Evolutionary conservation across 345 rosid species (phyloP).

Genomic region (Eucalyptus cloeziana): DNA sequence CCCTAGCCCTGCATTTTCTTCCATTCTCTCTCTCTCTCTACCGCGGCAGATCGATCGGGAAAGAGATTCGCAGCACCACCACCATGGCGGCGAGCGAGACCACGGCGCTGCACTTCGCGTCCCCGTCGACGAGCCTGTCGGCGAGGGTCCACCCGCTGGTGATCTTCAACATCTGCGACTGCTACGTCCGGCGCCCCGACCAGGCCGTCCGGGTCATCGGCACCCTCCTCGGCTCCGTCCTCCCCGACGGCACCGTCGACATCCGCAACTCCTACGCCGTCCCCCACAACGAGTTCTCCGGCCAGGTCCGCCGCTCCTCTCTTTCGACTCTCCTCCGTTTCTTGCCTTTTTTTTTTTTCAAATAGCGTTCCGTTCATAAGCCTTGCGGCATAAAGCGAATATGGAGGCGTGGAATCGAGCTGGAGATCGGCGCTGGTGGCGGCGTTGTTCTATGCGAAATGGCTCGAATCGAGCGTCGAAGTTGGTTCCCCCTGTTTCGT

Average conservation of each 20-base stretch:
- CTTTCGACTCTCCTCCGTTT: accelerated
- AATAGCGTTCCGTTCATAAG: neutral
- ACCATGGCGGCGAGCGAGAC: slow-evolving; percentile 61
- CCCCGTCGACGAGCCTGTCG: slow-evolving; percentile 18
- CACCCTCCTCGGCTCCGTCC: slow-evolving; percentile 83
- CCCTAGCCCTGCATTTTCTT: neutral
- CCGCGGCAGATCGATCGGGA: neutral
- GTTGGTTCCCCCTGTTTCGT: neutral
- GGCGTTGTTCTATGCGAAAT: neutral
- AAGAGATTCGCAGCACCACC: neutral
- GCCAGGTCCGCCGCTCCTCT: slow-evolving; percentile 34
- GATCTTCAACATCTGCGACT: slow-evolving; percentile 84
- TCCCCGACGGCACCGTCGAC: slow-evolving; percentile 86
- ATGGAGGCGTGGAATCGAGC: neutral
- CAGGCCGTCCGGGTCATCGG: slow-evolving; percentile 94
- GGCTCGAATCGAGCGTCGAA: neutral
- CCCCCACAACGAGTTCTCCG: slow-evolving; percentile 90
- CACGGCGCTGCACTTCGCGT: slow-evolving; percentile 56
- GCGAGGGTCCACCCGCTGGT: slow-evolving; percentile 88
- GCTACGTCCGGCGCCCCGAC: slow-evolving; percentile 91
- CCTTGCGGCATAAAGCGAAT: neutral
- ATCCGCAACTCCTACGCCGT: slow-evolving; percentile 92
- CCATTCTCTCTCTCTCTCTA: neutral
- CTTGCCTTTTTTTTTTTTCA: neutral
- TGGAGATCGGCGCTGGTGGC: too few relatives aligned